phyloP scores from a whole-genome alignment of 176 grass and related monocot species.

The Oryza australiensis region DNA sequence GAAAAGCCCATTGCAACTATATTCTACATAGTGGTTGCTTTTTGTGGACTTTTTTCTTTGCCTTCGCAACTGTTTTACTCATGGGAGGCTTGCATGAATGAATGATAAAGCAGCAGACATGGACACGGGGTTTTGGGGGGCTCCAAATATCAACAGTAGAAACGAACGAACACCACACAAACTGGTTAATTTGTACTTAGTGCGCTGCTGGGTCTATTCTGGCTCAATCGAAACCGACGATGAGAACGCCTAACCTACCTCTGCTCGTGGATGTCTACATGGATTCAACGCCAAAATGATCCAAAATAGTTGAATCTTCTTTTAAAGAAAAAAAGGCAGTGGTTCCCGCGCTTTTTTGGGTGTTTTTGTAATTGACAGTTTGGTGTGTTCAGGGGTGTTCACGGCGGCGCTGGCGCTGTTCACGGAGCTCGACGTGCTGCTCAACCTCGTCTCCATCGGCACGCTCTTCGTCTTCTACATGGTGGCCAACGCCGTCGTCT shows the following conservation, averaged over 20 bases:
- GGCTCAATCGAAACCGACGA: too few relatives aligned
- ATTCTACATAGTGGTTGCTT: neutral
- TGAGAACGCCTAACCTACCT: too few relatives aligned
- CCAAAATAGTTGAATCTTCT: neutral
- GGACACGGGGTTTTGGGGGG: neutral
- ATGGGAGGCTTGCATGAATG: neutral
- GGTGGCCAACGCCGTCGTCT: constrained; percentile 90
- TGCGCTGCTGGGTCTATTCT: too few relatives aligned
- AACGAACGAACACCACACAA: neutral
- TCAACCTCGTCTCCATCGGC: constrained; percentile 89
- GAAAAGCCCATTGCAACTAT: neutral
- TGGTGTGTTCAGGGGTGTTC: constrained; percentile 49
- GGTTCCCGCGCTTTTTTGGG: neutral
- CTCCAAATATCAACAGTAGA: neutral
- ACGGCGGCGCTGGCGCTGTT: constrained; percentile 84
- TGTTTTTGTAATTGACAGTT: neutral
- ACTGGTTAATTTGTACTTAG: neutral
- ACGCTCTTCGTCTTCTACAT: constrained; percentile 99
- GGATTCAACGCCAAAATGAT: neutral
- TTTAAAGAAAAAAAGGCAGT: neutral
- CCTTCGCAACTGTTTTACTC: neutral
- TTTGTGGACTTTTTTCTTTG: neutral
- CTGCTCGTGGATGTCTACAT: neutral
- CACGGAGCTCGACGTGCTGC: constrained; percentile 83
- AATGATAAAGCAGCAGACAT: neutral